Evolutionary conservation across 345 rosid species (phyloP).

Genomic region (Eucalyptus regnans): DNA sequence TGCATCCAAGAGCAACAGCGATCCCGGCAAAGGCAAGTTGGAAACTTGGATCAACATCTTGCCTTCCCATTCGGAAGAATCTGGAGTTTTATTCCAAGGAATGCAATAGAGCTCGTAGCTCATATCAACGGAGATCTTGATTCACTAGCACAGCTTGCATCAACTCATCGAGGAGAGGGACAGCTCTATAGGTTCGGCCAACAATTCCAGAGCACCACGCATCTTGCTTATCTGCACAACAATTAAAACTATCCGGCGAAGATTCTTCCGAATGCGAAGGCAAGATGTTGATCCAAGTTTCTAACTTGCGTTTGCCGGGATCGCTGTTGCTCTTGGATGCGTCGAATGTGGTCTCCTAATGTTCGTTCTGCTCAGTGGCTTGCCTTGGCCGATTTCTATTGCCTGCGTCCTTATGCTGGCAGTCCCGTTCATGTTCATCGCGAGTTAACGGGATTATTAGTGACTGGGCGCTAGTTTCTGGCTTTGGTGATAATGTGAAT

Average conservation of each 20-base stretch:
- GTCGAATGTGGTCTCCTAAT: not conserved
- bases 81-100: no score
- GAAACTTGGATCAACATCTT: no score
- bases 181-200: not conserved
- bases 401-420: not conserved
- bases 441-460: not conserved
- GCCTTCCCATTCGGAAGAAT: no score
- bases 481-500: not conserved
- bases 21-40: no score
- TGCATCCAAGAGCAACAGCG: no score
- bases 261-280: not conserved
- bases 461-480: not conserved
- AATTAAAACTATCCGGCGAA: not conserved
- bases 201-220: not conserved
- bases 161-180: not conserved
- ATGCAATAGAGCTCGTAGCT: accelerated
- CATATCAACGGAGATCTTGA: not conserved
- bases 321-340: not conserved
- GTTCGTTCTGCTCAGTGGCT: not conserved
- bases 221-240: not conserved
- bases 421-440: not conserved
- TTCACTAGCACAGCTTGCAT: not conserved
- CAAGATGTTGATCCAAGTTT: not conserved
- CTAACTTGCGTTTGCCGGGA: not conserved
- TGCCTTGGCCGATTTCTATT: not conserved